Base-by-base conservation (phyloP, 1,284 basidiomycete species). In the Ceratobasidium sp. region DNA sequence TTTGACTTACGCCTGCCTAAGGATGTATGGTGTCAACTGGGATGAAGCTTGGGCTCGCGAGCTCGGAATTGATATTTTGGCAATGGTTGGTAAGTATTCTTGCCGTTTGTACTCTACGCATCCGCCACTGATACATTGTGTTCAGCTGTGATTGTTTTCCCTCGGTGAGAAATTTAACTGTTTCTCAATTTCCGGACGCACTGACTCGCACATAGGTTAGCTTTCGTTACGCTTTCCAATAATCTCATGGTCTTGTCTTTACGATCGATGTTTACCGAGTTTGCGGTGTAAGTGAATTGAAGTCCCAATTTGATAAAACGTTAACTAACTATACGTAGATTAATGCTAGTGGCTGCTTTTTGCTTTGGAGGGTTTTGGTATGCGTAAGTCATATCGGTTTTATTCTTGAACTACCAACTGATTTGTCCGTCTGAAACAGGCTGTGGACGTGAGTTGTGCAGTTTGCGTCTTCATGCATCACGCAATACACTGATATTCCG, bases 281-380 rank as follows among this genome's bases (percentile, higher is more conserved):
- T 95, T 77, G 81, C 87, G 21, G 82, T 87, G 28, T 71, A 46
- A 61, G 69, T 49, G n/a, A n/a, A n/a, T 9, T 38, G 23, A 8
- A 7, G 41, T 32, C 11, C 4, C 41, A 30, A 28, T 32, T 2
- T 28, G n/a, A 13, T n/a, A 13, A 28, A 6, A 47, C 2, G 13
- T 3, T 8, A 23, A 21, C 41, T 23, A 14, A 26, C 28, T 8
- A 18, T 62, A 6, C 21, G 32, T 30, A 71, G 69, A 26, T 84
- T 97, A 52, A 96, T 98, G 92, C 79, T 90, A 46, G 93, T 98
- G 28, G 96, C 95, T 1, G 88, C 88, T 0, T 96, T 96, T 80
- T 96, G 95, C 79, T 95, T 94, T 78, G 88, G 87, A 47, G 95
- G 95, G 2, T 98, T 98, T 80, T 80, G 95, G 41, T 98, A 97